Evolutionary conservation across 148 eudicot genomes (phyloP), one percentile per base, ranked within the genome.

Genomic region (Camellia lanceoleosa): DNA sequence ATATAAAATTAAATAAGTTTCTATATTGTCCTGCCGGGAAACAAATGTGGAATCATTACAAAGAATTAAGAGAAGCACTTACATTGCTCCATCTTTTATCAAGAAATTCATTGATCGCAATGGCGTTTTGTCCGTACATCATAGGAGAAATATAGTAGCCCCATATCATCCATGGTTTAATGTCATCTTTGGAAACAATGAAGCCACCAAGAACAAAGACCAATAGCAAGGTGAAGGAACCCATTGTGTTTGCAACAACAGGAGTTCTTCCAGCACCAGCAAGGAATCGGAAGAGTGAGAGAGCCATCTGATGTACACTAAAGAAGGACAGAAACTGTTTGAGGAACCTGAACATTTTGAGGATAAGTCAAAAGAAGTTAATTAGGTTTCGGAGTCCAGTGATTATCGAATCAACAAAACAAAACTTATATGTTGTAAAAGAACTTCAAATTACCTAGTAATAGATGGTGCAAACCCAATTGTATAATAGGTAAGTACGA

Each of bases 51-150:
- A 49, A 4, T 49, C 7, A 7, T 49, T 49, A 49, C 52, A 49
- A 49, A 3, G 5, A 4, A 49, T 49, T 49, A 4, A 49, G 61
- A 76, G 5, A 69, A 30, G 38, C 38, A 42, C 87, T 85, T 76
- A 85, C 85, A 43, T 65, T 42, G n/a, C 83, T 79, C 87, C 87
- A 85, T 85, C 87, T 79, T 3, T 85, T 74, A 42, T 56, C 30
- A 15, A 85, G 87, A 64, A 82, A 85, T 72, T 85, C 87, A 51
- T 85, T 85, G 14, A 85, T 82, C 73, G 82, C 82, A 76, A 85
- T 79, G 41, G 87, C 87, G 71, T 85, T 85, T 60, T 85, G 87
- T 10, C 83, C 87, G 68, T 85, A 85, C 87, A 82, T 85, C 87
- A 85, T 85, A 42, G 87, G 87, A 71, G 87, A 85, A 5, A 80